phyloP scores from a whole-genome alignment of 2,329 filamentous ascomycete genomes.

The Coniochaeta hoffmannii region DNA sequence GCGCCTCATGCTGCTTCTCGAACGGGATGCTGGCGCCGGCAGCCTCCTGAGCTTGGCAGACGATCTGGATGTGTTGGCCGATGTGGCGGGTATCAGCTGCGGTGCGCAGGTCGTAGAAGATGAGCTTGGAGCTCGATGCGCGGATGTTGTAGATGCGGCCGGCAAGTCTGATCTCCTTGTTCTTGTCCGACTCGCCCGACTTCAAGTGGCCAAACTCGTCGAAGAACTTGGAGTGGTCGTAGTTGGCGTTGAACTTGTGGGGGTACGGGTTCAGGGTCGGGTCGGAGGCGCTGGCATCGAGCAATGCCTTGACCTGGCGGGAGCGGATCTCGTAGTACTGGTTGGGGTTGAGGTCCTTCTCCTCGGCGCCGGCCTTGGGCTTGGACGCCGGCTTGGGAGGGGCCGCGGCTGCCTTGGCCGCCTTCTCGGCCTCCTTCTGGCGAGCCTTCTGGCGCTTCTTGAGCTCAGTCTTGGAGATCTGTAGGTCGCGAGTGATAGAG shows the following conservation, averaged over 20 bases:
- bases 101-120: constrained; percentile 79
- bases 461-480: constrained; percentile 73
- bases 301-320: constrained; percentile 66
- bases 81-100: constrained; percentile 48
- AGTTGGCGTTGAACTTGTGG: constrained; percentile 85
- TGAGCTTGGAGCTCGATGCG: constrained; percentile 71
- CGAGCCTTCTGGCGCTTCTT: constrained; percentile 95
- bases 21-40: constrained; percentile 61
- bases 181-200: constrained; percentile 76
- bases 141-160: constrained; percentile 88
- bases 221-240: constrained; percentile 73
- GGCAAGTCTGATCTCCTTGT: constrained; percentile 68
- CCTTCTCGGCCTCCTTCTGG: constrained; percentile 81
- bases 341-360: constrained; percentile 50
- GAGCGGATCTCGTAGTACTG: constrained; percentile 95
- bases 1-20: constrained; percentile 79
- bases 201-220: constrained; percentile 73
- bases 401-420: constrained; percentile 64
- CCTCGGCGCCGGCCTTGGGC: constrained; percentile 51
- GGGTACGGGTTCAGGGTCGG: constrained; percentile 70
- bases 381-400: constrained; percentile 38
- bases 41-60: constrained; percentile 80
- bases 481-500: constrained; percentile 1
- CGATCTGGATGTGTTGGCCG: constrained; percentile 76
- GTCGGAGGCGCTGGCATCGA: constrained; percentile 62